Conservation (phyloP, 2,329 filamentous ascomycete genomes). For the Trichoderma harzianum region DNA sequence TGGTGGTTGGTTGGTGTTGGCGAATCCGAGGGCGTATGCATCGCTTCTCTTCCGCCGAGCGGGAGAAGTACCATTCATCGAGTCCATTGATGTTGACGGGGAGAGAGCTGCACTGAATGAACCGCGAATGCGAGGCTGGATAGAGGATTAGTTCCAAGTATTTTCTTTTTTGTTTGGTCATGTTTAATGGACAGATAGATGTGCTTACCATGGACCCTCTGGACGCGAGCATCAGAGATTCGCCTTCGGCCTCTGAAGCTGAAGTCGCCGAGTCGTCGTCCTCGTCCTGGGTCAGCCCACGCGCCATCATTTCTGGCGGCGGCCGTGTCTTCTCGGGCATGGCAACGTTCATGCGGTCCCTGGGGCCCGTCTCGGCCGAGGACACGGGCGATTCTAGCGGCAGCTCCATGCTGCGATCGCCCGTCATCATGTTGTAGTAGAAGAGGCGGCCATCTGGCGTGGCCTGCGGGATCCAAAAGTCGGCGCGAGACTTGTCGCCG, state of each 20-base stretch:
- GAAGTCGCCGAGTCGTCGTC: slow-evolving; percentile 84
- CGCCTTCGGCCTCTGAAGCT: slow-evolving; percentile 80
- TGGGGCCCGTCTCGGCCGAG: slow-evolving; percentile 75
- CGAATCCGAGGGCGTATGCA: slow-evolving; percentile 43
- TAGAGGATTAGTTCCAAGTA: background rate
- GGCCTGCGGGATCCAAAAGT: slow-evolving; percentile 98
- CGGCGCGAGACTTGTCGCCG: slow-evolving; percentile 74
- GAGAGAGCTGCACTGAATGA: slow-evolving; percentile 71
- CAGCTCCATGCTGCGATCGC: slow-evolving; percentile 89
- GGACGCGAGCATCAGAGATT: slow-evolving; percentile 64
- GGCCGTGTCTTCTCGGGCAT: slow-evolving; percentile 88
- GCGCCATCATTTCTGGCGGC: slow-evolving; percentile 85
- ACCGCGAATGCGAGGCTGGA: slow-evolving; percentile 60
- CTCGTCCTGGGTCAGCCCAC: slow-evolving; percentile 77
- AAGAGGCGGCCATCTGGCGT: slow-evolving; percentile 90
- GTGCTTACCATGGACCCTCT: slow-evolving; percentile 63
- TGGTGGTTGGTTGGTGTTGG: slow-evolving; percentile 41
- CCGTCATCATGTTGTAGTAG: slow-evolving; percentile 98
- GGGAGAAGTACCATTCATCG: slow-evolving; percentile 68
- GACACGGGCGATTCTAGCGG: slow-evolving; percentile 87
- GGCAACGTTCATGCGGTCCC: slow-evolving; percentile 82
- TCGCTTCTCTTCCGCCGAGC: slow-evolving; percentile 57
- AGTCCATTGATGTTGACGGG: slow-evolving; percentile 87
- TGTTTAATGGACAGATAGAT: background rate
- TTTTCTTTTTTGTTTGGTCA: background rate